Base-by-base conservation (phyloP, 1,284 basidiomycete genomes). In the Clitocybe nebularis region DNA sequence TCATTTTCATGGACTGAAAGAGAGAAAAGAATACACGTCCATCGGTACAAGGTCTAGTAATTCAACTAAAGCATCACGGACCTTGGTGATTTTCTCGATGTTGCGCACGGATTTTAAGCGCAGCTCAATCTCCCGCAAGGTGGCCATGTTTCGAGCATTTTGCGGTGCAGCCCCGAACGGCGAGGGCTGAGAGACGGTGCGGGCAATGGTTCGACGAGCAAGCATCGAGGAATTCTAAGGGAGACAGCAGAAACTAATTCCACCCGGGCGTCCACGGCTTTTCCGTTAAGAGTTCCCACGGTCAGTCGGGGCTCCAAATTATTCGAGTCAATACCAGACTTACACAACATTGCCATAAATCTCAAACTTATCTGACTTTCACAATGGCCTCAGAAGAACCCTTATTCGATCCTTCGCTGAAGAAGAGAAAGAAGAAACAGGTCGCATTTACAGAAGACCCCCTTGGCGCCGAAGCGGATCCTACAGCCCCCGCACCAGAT, bases 51-150 rank as follows among this genome's bases (percentile, higher is more conserved):
- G 11, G 22, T 24, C n/a, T 19, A 1, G 23, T 10, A 17, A 22
- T 32, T 32, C 23, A 6, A 28, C 22, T 34, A 32, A 30, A 25
- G 39, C 36, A 44, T 44, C 36, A 68, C 81, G 48, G 58, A 93
- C 91, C 78, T 95, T 94, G 53, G 93, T 97, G 75, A 96, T 97
- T 89, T 97, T 96, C 79, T 95, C 91, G 63, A 96, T 96, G 74
- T 96, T 98, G 67, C 80, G 80, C 63, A 98, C 95, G 45, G 93
- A 96, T 83, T 98, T 97, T 70, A 94, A 79, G 55, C 95, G 88
- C 66, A 90, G 71, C 75, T 99, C 96, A 60, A 98, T 89, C 74
- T 99, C 95, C 61, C 93, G 87, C 55, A 99, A 85, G 47, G 95
- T 97, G 37, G 93, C 94, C 90, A 94, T 93, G 67, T 93, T 92